A percentile compares a stretch with the other conserved stretches of the same genome.
These are phyloP conservation scores for Tricholoma terreum DNA, from an alignment of 768 basidiomycete genomes.

Conservation along the genomic window DNA sequence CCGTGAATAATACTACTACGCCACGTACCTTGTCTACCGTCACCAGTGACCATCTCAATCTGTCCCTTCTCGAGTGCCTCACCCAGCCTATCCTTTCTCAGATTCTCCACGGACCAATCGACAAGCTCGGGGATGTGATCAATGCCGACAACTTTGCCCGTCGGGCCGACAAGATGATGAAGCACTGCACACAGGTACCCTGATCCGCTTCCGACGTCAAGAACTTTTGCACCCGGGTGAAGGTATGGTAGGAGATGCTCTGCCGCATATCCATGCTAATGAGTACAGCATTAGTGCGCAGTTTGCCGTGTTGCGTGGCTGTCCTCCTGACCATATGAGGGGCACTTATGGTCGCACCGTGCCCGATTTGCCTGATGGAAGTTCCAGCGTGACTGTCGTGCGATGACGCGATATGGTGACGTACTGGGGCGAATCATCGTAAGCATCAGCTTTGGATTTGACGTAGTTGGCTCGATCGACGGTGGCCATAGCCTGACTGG, in stretches of 20 bases:
- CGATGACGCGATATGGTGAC: conserved; percentile 14
- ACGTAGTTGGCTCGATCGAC: conserved; percentile 76
- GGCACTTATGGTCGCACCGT: conserved; percentile 91
- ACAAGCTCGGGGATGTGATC: conserved; percentile 86
- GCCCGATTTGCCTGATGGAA: conserved; percentile 61
- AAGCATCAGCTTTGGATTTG: conserved; percentile 47
- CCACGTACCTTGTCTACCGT: conserved; percentile 67
- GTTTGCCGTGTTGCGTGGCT: not conserved
- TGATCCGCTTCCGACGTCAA: conserved; percentile 89
- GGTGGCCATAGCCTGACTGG: conserved; percentile 57
- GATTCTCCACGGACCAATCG: conserved; percentile 64
- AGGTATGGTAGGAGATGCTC: conserved; percentile 77
- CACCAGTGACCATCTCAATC: conserved; percentile 68
- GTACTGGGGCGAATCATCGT: conserved; percentile 77
- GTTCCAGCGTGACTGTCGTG: not conserved
- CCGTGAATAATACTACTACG: not conserved
- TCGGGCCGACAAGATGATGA: conserved; percentile 59
- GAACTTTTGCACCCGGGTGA: conserved; percentile 64
- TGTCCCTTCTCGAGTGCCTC: conserved; percentile 47
- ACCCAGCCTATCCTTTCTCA: conserved; percentile 62
- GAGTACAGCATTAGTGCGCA: not conserved
- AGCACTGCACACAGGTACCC: conserved; percentile 86
- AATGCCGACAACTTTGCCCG: conserved; percentile 77
- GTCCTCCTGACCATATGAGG: conserved; percentile 81
- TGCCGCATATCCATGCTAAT: conserved; percentile 79